Conservation (phyloP, 176 grass and related monocot genomes). For the Oryza nivara region DNA sequence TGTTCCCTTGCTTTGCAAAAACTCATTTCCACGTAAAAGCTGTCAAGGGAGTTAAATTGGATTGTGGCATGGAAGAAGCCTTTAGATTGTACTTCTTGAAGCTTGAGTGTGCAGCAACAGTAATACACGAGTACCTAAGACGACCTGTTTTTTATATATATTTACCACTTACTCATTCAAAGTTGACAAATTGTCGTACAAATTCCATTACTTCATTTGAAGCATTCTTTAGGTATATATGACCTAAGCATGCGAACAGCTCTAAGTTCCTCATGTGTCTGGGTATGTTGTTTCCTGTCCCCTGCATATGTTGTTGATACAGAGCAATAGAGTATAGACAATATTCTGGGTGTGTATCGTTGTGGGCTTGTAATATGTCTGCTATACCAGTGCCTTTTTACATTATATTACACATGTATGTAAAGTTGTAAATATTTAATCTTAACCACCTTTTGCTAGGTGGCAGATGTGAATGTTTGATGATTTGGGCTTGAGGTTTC, state of each 20-base stretch:
- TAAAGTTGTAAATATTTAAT: constrained; percentile 36
- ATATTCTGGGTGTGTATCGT: neutral
- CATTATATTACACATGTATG: constrained; percentile 20
- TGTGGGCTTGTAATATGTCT: constrained; percentile 8
- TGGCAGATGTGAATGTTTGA: constrained; percentile 30
- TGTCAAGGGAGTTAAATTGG: neutral
- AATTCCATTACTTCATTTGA: neutral
- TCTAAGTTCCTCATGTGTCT: neutral
- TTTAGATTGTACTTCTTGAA: neutral
- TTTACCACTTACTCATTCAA: neutral
- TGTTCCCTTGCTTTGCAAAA: neutral
- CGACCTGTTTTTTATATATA: neutral
- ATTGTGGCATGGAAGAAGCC: constrained; percentile 12
- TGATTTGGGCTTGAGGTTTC: neutral
- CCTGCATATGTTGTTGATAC: neutral
- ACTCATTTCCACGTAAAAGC: neutral
- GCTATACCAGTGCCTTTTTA: constrained; percentile 15
- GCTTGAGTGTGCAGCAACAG: neutral
- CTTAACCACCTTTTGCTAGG: constrained; percentile 1
- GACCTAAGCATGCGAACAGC: neutral
- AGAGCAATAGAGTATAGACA: constrained; percentile 1
- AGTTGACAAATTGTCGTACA: neutral
- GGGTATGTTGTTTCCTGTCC: neutral
- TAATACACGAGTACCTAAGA: neutral
- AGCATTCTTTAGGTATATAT: neutral